These are phyloP conservation scores for Puccinia polysora DNA, from an alignment of 1,284 basidiomycete species.

Conservation along the genomic window DNA sequence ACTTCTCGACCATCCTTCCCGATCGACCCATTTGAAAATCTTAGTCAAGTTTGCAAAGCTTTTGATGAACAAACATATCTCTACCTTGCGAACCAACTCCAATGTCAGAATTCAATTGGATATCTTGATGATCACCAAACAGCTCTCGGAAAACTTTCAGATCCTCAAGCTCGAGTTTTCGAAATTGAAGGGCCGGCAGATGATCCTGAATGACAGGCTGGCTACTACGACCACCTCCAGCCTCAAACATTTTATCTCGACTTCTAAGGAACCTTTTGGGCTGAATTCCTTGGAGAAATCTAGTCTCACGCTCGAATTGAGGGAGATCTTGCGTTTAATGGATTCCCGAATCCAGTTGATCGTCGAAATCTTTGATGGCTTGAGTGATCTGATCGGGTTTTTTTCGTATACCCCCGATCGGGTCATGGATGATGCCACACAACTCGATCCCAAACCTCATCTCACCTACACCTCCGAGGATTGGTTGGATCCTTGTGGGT, in stretches of 20 bases:
- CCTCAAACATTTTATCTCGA: neutral
- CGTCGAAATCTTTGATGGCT: conserved; percentile 9
- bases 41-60: conserved; percentile 9
- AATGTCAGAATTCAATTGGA: neutral
- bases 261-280: conserved; percentile 4
- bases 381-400: conserved; percentile 2
- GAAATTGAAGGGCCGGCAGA: conserved; percentile 5
- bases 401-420: neutral
- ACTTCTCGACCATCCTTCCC: conserved; percentile 1
- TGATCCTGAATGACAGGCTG: neutral
- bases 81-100: neutral
- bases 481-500: conserved; percentile 16
- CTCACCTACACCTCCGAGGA: neutral
- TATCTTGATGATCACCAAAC: conserved; percentile 10
- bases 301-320: neutral
- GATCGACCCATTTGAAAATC: conserved; percentile 29
- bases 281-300: neutral
- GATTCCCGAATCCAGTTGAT: neutral
- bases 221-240: neutral
- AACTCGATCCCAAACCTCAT: neutral
- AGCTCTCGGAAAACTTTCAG: conserved; percentile 14
- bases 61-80: conserved; percentile 9
- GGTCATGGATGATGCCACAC: neutral
- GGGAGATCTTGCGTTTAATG: neutral
- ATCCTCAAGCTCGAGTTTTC: conserved; percentile 10